These are phyloP conservation scores for Annulohypoxylon nitens DNA, from an alignment of 495 filamentous ascomycete species.

Conservation along the genomic window DNA sequence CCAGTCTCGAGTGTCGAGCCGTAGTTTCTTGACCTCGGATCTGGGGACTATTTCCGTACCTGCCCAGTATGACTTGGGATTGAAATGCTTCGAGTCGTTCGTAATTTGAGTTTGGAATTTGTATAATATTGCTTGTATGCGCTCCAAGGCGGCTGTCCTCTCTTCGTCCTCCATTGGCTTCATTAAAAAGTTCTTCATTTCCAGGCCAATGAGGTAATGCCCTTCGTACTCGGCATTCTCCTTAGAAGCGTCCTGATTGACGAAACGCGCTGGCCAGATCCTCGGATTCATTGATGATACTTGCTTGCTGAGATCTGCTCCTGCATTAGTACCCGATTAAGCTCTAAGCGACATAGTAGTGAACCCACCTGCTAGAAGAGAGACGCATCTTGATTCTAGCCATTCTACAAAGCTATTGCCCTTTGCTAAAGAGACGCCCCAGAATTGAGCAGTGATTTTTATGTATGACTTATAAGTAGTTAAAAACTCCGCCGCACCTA, in stretches of 20 bases:
- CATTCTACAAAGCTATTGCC: constrained; percentile 64
- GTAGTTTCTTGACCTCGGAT: constrained; percentile 54
- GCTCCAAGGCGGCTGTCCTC: constrained; percentile 48
- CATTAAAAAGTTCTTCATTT: constrained; percentile 41
- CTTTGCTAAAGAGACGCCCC: constrained; percentile 62
- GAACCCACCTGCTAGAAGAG: constrained; percentile 62
- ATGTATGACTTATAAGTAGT: constrained; percentile 60
- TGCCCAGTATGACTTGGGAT: constrained; percentile 63
- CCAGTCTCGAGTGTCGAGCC: constrained; percentile 64
- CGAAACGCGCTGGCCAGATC: constrained; percentile 71
- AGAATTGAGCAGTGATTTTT: constrained; percentile 68
- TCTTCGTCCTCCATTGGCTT: constrained; percentile 48
- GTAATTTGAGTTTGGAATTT: constrained; percentile 63
- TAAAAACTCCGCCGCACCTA: constrained; percentile 59
- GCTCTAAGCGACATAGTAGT: neutral
- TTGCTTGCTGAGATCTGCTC: constrained; percentile 61
- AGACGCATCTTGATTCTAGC: constrained; percentile 66
- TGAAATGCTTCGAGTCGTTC: constrained; percentile 62
- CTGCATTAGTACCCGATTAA: constrained; percentile 30
- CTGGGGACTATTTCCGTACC: constrained; percentile 56
- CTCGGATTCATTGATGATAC: constrained; percentile 61
- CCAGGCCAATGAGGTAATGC: constrained; percentile 69
- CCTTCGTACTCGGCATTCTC: constrained; percentile 61
- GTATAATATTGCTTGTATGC: constrained; percentile 56
- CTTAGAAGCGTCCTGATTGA: constrained; percentile 42